Base-by-base conservation (phyloP, 2,329 filamentous ascomycete species). In the Cryoendolithus antarcticus region DNA sequence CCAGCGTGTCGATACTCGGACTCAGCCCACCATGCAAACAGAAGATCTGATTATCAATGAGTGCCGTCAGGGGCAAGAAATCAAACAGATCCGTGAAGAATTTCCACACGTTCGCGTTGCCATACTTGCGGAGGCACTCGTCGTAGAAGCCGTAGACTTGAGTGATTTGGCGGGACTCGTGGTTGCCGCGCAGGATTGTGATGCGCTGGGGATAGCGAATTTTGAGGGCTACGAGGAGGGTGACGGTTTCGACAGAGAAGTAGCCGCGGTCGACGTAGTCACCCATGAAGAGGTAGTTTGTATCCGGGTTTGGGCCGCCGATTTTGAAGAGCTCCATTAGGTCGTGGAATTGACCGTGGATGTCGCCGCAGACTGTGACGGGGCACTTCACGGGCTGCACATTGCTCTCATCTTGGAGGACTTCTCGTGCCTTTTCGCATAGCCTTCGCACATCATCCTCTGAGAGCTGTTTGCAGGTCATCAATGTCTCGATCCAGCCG, bases 311-410 rank as follows among this genome's bases (percentile, higher is more conserved):
- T 44, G 88, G 86, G 39, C 91, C 91, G 53, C 91, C 91, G 63
- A 98, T 96, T 70, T 93, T 93, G 75, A 98, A 98, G 39, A 98
- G 77, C 69, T 98, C 91, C 86, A 98, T 96, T 63, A 98, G 67
- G 60, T 98, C 91, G 65, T 96, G 89, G 63, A 96, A 96, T 66
- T 98, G 91, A 51, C 91, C 91, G 65, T 98, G 91, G 61, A 98
- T 98, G 66, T 98, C 91, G 62, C 91, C 91, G 64, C 91, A 96
- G 46, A 98, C 91, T 41, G 91, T 98, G 51, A 96, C 91, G 33
- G 91, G 91, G 63, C 89, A 96, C 88, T 95, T 95, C 67, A 98
- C 91, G 62, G 91, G 91, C 70, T 98, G 91, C 49, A 98, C 91
- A 61, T 98, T 98, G 41, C 88, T 95, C 69, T 98, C 91, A 39